Evolutionary conservation across 345 rosid genomes (phyloP).

Genomic region (Lepidium africanum): DNA sequence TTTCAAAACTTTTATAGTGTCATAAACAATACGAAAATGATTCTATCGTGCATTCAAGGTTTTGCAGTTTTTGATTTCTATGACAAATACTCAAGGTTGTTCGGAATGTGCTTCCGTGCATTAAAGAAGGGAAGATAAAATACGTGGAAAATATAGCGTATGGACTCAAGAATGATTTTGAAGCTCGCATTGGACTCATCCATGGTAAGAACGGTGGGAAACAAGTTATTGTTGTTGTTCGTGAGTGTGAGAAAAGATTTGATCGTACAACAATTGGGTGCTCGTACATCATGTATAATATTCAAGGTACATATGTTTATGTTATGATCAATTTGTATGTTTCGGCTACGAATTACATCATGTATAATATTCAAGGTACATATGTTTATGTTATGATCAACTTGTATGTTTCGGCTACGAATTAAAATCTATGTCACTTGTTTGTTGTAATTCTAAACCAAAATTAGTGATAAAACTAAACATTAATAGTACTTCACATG

Average conservation of each 20-base stretch:
- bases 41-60: slow-evolving; percentile 21
- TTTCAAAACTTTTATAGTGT: too few relatives aligned
- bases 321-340: background rate
- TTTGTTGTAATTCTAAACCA: background rate
- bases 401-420: too few relatives aligned
- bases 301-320: background rate
- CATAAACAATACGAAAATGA: background rate
- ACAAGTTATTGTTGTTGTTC: too few relatives aligned
- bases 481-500: background rate
- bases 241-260: too few relatives aligned
- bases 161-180: slow-evolving; percentile 48
- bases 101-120: slow-evolving; percentile 33
- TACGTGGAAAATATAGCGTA: slow-evolving; percentile 53
- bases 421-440: background rate
- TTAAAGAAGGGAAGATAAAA: slow-evolving; percentile 42
- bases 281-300: background rate
- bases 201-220: too few relatives aligned
- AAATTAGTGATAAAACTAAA: background rate
- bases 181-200: slow-evolving; percentile 22
- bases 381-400: too few relatives aligned
- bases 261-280: background rate
- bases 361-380: too few relatives aligned
- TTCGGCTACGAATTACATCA: background rate
- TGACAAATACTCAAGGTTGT: slow-evolving; percentile 32
- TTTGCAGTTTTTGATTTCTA: slow-evolving; percentile 36